Evolutionary conservation across 805 yeast species (phyloP).

Genomic region (Teunomyces tritomae): DNA sequence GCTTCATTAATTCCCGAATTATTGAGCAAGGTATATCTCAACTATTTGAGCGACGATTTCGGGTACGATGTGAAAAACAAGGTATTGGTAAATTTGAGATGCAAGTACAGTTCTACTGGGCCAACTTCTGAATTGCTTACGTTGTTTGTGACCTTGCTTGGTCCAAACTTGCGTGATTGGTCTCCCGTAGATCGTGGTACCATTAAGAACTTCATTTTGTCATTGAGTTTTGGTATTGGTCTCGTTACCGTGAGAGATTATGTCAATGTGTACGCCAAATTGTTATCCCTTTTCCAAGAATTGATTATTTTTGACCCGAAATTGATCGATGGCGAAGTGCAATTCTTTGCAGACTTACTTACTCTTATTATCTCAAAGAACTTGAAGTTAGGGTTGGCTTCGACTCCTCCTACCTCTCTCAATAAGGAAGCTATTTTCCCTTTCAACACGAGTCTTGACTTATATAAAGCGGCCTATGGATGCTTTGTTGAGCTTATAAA

Average conservation of each 20-base stretch:
- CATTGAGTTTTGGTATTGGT: slow-evolving; percentile 33
- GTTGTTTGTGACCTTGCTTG: slow-evolving; percentile 32
- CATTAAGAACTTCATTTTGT: slow-evolving; percentile 26
- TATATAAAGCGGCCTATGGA: slow-evolving; percentile 47
- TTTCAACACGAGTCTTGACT: slow-evolving; percentile 38
- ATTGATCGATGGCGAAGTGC: slow-evolving; percentile 31
- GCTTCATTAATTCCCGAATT: slow-evolving; percentile 42
- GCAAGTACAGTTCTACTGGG: slow-evolving; percentile 29
- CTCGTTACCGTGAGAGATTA: slow-evolving; percentile 24
- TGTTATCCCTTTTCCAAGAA: slow-evolving; percentile 33
- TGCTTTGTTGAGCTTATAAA: slow-evolving; percentile 60
- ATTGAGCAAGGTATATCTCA: slow-evolving; percentile 23
- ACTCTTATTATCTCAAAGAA: slow-evolving; percentile 31
- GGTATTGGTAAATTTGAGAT: slow-evolving; percentile 33
- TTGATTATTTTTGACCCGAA: slow-evolving; percentile 37
- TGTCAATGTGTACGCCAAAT: slow-evolving; percentile 18
- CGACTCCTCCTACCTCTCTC: slow-evolving; percentile 37
- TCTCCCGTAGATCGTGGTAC: slow-evolving; percentile 16
- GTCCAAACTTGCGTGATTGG: slow-evolving; percentile 34
- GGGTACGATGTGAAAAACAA: slow-evolving; percentile 35
- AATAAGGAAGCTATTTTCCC: slow-evolving; percentile 44
- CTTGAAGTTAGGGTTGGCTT: slow-evolving; percentile 33
- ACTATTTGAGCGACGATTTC: slow-evolving; percentile 35
- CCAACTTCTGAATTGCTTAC: slow-evolving; percentile 24
- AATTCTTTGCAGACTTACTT: slow-evolving; percentile 26